These are phyloP conservation scores for Geosmithia flava DNA, from an alignment of 2,329 filamentous ascomycete genomes.

Conservation along the genomic window DNA sequence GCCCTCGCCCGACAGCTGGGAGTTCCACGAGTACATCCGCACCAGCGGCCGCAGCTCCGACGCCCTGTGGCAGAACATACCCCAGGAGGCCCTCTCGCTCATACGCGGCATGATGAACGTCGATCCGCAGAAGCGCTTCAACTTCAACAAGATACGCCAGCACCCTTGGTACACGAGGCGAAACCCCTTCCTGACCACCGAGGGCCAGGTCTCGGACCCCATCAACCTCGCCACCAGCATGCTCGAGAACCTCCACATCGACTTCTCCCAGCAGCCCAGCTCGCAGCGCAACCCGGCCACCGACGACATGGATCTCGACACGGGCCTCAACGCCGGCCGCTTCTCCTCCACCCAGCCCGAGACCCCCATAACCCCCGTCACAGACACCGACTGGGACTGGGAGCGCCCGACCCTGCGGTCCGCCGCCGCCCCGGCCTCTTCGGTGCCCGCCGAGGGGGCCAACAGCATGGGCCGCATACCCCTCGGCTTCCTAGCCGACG, in stretches of 20 bases:
- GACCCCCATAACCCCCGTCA: conserved; percentile 55
- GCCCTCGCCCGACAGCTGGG: conserved; percentile 73
- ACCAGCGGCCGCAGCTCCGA: conserved; percentile 74
- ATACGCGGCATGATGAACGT: conserved; percentile 89
- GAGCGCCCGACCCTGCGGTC: conserved; percentile 57
- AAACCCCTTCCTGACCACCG: conserved; percentile 63
- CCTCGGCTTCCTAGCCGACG: conserved; percentile 61
- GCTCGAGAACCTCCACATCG: conserved; percentile 82
- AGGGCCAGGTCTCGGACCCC: conserved; percentile 67
- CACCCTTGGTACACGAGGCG: conserved; percentile 90
- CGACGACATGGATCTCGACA: conserved; percentile 63
- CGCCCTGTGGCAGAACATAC: conserved; percentile 72
- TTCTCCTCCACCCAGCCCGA: conserved; percentile 82
- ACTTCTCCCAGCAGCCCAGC: conserved; percentile 60
- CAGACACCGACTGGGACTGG: conserved; percentile 76
- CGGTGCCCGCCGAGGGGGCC: conserved; percentile 16
- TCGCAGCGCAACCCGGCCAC: conserved; percentile 17
- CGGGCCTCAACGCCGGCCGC: conserved; percentile 25
- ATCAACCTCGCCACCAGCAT: conserved; percentile 85
- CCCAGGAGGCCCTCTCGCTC: conserved; percentile 62
- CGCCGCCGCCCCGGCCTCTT: conserved; percentile 25
- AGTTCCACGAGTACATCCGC: conserved; percentile 77
- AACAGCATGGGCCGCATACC: conserved; percentile 21
- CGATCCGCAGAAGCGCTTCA: conserved; percentile 63
- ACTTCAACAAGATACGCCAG: conserved; percentile 72